These are phyloP conservation scores for Hawksworthiomyces lignivorus DNA, from an alignment of 2,329 filamentous ascomycete species.

Conservation along the genomic window DNA sequence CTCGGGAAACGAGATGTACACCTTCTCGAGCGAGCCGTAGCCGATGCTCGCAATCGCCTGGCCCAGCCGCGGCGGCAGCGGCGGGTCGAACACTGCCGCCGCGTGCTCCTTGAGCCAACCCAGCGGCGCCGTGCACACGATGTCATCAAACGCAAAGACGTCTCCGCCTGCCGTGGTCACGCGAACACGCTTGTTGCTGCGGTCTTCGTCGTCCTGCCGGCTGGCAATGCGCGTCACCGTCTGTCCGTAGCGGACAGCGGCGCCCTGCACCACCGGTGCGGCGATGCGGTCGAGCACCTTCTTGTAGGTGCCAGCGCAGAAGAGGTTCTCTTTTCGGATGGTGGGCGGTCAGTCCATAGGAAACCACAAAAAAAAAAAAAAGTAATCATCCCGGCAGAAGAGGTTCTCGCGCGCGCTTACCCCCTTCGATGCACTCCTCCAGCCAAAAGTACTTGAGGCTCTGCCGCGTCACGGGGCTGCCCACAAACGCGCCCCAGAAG, in stretches of 20 bases:
- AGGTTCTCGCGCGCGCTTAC: no score
- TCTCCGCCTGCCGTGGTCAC: constrained; percentile 40
- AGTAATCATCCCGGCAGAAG: no score
- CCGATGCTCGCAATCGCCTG: constrained; percentile 57
- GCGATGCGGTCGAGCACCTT: constrained; percentile 52
- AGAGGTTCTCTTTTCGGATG: constrained; percentile 44
- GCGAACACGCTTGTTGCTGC: constrained; percentile 23
- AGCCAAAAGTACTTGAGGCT: constrained; percentile 72
- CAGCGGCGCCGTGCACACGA: constrained; percentile 60
- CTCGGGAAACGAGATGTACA: constrained; percentile 61
- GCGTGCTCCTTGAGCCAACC: constrained; percentile 59
- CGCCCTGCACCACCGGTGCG: constrained; percentile 45
- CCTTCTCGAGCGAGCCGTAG: constrained; percentile 60
- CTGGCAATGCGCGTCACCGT: constrained; percentile 37
- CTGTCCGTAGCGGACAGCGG: constrained; percentile 44
- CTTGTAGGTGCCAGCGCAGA: constrained; percentile 52
- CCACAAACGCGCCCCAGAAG: constrained; percentile 65
- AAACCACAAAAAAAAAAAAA: no score
- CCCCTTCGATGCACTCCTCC: constrained; percentile 69
- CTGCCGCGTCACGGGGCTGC: constrained; percentile 54
- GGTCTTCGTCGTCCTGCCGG: constrained; percentile 15
- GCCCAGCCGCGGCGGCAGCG: constrained; percentile 47
- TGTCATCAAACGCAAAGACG: constrained; percentile 52
- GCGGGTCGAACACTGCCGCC: constrained; percentile 49
- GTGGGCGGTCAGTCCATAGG: no score